Conservation (phyloP, 768 basidiomycete genomes). For the Collybia nuda region DNA sequence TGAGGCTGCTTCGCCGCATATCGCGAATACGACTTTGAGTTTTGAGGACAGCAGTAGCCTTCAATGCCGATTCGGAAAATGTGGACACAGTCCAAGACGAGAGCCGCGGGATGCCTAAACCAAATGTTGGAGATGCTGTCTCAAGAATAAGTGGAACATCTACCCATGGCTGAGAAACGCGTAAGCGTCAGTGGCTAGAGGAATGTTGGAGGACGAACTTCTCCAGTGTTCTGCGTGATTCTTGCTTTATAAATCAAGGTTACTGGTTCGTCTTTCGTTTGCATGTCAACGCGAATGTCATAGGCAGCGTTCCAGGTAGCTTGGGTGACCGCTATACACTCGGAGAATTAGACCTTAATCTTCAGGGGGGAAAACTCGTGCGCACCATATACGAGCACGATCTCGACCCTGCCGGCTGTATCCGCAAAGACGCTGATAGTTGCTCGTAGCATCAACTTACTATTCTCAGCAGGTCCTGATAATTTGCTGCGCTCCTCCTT, state of each 20-base stretch:
- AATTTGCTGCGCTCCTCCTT: conserved; percentile 14
- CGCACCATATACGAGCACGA: conserved; percentile 32
- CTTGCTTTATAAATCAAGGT: conserved; percentile 38
- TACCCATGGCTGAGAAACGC: conserved; percentile 9
- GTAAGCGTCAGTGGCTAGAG: background rate
- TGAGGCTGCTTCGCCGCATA: too few species aligned
- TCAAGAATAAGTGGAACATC: conserved; percentile 29
- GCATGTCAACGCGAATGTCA: conserved; percentile 42
- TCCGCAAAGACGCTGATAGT: conserved; percentile 25
- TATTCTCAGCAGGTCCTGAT: conserved; percentile 8
- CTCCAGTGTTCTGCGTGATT: conserved; percentile 41
- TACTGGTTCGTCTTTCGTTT: conserved; percentile 36
- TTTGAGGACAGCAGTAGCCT: background rate
- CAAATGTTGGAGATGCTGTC: conserved; percentile 40
- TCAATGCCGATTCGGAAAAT: background rate
- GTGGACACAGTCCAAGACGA: conserved; percentile 33
- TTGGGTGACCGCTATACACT: too few species aligned
- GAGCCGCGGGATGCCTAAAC: conserved; percentile 31
- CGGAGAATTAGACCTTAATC: too few species aligned
- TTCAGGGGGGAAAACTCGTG: background rate
- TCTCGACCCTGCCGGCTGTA: conserved; percentile 23
- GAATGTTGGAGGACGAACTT: conserved; percentile 21
- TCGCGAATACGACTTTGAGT: too few species aligned
- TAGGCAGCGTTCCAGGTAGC: conserved; percentile 35
- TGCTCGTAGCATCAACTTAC: conserved; percentile 13